A percentile compares a stretch with the other conserved stretches of the same genome.
phyloP scores from a whole-genome alignment of 768 basidiomycete genomes.

The Sarcodon sp. region DNA sequence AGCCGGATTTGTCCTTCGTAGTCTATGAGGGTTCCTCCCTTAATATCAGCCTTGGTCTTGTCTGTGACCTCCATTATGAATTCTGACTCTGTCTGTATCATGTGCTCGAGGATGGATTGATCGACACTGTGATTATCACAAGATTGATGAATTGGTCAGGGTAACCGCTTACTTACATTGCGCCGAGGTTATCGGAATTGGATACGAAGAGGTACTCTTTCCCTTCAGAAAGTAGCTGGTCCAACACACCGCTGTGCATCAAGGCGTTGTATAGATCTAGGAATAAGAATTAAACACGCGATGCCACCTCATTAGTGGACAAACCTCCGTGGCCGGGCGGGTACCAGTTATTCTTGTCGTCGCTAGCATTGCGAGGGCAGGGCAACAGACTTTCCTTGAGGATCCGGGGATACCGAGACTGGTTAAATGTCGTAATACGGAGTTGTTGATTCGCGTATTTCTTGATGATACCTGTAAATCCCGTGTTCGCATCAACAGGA shows the following conservation, averaged over 20 bases:
- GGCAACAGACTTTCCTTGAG: conserved; percentile 58
- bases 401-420: conserved; percentile 65
- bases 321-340: conserved; percentile 54
- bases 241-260: conserved; percentile 59
- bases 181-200: conserved; percentile 68
- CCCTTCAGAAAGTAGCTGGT: conserved; percentile 54
- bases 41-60: conserved; percentile 76
- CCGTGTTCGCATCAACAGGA: too few relatives aligned
- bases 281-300: neutral
- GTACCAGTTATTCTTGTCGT: conserved; percentile 65
- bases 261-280: conserved; percentile 57
- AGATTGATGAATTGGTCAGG: neutral
- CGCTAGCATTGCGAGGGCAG: conserved; percentile 38
- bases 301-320: neutral
- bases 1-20: conserved; percentile 55
- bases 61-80: conserved; percentile 72
- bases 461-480: conserved; percentile 38
- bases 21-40: conserved; percentile 60
- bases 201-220: conserved; percentile 74
- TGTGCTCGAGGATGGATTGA: conserved; percentile 51
- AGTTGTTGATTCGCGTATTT: conserved; percentile 74
- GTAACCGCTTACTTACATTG: conserved; percentile 27
- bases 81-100: conserved; percentile 51
- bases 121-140: conserved; percentile 34
- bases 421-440: conserved; percentile 59